A percentile compares a stretch with the other conserved stretches of the same genome.
Conservation (phyloP, 257 asterid species). For the Cruciata laevipes region DNA sequence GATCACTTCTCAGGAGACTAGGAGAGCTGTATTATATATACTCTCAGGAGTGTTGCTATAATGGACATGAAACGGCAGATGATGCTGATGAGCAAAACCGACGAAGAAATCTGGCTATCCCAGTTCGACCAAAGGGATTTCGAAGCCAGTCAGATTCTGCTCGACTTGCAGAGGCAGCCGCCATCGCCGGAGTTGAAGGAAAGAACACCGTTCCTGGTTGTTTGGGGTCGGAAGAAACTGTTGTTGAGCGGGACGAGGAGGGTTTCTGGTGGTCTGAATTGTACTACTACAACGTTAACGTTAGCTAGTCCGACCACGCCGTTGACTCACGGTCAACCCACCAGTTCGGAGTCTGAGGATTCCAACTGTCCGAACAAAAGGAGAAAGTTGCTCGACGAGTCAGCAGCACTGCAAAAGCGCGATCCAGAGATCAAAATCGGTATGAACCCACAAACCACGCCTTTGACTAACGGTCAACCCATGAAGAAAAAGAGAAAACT, state of each 20-base stretch:
- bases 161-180: neutral
- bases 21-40: too few species aligned
- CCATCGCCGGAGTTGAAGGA: neutral
- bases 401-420: neutral
- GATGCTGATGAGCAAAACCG: neutral
- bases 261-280: neutral
- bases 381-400: neutral
- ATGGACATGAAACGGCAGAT: neutral
- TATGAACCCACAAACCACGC: too few species aligned
- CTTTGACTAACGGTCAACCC: neutral
- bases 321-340: neutral
- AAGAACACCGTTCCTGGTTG: neutral
- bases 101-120: neutral
- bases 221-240: neutral
- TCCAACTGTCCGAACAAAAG: too few species aligned
- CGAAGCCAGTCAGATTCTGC: neutral
- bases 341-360: neutral
- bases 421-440: too few species aligned
- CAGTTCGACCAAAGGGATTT: neutral
- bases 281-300: neutral
- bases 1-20: too few species aligned
- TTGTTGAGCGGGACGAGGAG: neutral
- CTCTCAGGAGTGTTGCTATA: too few species aligned
- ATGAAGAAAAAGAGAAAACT: neutral
- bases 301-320: neutral